Evolutionary conservation across 192 early-diverging fungal genomes (phyloP).

Genomic region (Coemansia sp.): DNA sequence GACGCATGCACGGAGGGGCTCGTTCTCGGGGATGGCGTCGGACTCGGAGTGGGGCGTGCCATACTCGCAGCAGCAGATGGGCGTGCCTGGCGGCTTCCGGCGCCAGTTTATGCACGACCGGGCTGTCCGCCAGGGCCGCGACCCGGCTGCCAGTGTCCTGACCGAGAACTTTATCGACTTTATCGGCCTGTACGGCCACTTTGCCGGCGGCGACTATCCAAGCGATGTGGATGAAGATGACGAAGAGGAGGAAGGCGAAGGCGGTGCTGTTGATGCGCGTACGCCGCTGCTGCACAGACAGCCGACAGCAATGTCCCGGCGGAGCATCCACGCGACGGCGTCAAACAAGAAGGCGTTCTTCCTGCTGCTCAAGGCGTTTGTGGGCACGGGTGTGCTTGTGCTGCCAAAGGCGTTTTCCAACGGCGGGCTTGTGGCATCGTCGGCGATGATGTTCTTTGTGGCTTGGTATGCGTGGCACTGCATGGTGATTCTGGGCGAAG

Average conservation of each 20-base stretch:
- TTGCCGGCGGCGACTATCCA: slow-evolving; percentile 90
- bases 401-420: slow-evolving; percentile 75
- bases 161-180: slow-evolving; percentile 94
- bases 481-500: slow-evolving; percentile 66
- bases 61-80: slow-evolving; percentile 52
- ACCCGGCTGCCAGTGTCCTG: slow-evolving; percentile 60
- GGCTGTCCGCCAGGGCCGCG: slow-evolving; percentile 63
- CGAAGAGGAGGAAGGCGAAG: neutral
- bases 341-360: slow-evolving; percentile 72
- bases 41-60: slow-evolving; percentile 45
- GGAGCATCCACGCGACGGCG: slow-evolving; percentile 52
- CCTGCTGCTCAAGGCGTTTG: slow-evolving; percentile 78
- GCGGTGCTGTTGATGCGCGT: neutral
- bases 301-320: neutral
- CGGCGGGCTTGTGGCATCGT: slow-evolving; percentile 68
- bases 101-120: slow-evolving; percentile 81
- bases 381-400: slow-evolving; percentile 77
- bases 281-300: slow-evolving; percentile 10
- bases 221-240: slow-evolving; percentile 71
- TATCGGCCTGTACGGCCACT: slow-evolving; percentile 88
- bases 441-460: slow-evolving; percentile 52
- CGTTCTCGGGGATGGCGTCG: slow-evolving; percentile 37
- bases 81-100: slow-evolving; percentile 83
- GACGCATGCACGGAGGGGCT: slow-evolving; percentile 21
- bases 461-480: slow-evolving; percentile 64